phyloP scores from a whole-genome alignment of 1,284 basidiomycete genomes.

The Neotropicomus parvogracilis region DNA sequence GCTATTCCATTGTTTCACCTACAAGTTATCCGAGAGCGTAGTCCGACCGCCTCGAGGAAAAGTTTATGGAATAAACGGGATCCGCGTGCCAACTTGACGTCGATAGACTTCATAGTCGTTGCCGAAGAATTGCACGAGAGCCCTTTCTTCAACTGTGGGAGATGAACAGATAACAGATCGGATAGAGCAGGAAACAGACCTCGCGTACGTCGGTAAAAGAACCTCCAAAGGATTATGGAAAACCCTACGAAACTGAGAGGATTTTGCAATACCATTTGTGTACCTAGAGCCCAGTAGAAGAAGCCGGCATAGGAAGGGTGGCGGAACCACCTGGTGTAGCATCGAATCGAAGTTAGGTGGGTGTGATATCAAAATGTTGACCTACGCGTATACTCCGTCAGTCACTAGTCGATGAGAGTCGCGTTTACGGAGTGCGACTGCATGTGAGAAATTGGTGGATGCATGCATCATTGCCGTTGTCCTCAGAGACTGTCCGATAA shows the following conservation, averaged over 20 bases:
- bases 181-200: constrained; percentile 47
- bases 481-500: constrained; percentile 76
- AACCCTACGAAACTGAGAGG: constrained; percentile 70
- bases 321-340: constrained; percentile 66
- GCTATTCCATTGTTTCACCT: constrained; percentile 11
- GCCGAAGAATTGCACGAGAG: constrained; percentile 79
- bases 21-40: constrained; percentile 2
- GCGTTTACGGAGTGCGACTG: constrained; percentile 72
- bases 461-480: constrained; percentile 96
- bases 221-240: constrained; percentile 68
- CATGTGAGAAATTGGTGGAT: constrained; percentile 88
- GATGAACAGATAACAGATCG: constrained; percentile 7
- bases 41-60: constrained; percentile 19
- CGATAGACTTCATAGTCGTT: constrained; percentile 72
- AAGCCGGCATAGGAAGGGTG: constrained; percentile 98
- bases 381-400: constrained; percentile 80
- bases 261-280: constrained; percentile 92
- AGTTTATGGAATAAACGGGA: constrained; percentile 64
- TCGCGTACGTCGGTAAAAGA: constrained; percentile 81
- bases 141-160: constrained; percentile 65
- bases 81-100: constrained; percentile 62
- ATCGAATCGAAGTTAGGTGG: constrained; percentile 1
- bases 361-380: constrained; percentile 12
- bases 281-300: constrained; percentile 96
- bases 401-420: constrained; percentile 79